A percentile compares a stretch with the other conserved stretches of the same genome.
Evolutionary conservation across 1,284 basidiomycete species (phyloP).

Genomic region (Cystobasidium slooffiae): DNA sequence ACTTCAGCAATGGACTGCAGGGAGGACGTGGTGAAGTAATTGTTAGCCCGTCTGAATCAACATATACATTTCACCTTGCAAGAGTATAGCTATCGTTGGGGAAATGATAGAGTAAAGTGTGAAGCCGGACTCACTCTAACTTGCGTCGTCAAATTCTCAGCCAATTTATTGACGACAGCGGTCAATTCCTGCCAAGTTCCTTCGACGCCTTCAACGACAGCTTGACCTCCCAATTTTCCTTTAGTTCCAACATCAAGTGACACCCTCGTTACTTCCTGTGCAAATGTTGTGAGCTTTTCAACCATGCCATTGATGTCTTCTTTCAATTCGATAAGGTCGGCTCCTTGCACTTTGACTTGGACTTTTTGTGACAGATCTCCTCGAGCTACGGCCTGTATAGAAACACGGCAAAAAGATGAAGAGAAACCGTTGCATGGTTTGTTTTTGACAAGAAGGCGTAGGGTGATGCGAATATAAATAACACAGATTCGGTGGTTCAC

Average conservation of each 20-base stretch:
- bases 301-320: constrained; percentile 96
- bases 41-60: not conserved
- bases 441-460: too few species aligned
- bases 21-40: not conserved
- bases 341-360: constrained; percentile 91
- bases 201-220: constrained; percentile 87
- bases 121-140: constrained; percentile 61
- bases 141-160: constrained; percentile 92
- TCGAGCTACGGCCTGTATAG: constrained; percentile 74
- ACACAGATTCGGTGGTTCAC: too few species aligned
- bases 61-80: too few species aligned
- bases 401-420: not conserved
- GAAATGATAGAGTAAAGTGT: not conserved
- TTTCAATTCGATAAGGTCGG: constrained; percentile 96
- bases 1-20: constrained; percentile 74
- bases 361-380: constrained; percentile 96
- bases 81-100: not conserved
- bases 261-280: constrained; percentile 71
- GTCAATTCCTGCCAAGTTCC: constrained; percentile 64
- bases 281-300: constrained; percentile 71
- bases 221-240: constrained; percentile 91
- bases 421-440: too few species aligned
- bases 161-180: constrained; percentile 68
- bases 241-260: constrained; percentile 84
- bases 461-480: not conserved